Evolutionary conservation across 164 flowering plant species (phyloP).

Genomic region (Protea cynaroides): DNA sequence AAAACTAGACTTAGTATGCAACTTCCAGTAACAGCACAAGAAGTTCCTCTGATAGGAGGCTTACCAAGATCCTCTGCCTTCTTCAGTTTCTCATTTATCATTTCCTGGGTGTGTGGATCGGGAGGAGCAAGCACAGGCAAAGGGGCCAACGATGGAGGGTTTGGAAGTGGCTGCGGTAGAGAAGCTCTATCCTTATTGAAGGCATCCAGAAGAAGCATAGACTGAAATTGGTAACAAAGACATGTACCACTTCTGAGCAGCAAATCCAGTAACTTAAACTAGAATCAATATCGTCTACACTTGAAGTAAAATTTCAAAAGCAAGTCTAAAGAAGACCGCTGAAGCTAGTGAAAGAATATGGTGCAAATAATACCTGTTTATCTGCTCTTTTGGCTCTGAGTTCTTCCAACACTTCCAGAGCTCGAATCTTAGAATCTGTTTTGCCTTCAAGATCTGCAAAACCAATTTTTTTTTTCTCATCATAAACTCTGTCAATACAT

Average conservation of each 20-base stretch:
- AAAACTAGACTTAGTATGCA: too few species aligned
- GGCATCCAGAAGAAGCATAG: constrained; percentile 90
- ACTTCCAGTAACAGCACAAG: too few species aligned
- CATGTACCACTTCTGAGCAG: background rate
- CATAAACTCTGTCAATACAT: background rate
- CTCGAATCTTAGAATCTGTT: constrained; percentile 71
- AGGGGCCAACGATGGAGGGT: constrained; percentile 69
- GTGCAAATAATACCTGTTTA: constrained; percentile 49
- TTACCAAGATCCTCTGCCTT: constrained; percentile 96
- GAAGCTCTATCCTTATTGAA: constrained; percentile 98
- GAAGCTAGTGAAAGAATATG: too few species aligned
- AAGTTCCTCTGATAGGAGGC: constrained; percentile 1
- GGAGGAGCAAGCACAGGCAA: constrained; percentile 57
- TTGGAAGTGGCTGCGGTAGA: constrained; percentile 74
- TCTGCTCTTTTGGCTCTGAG: constrained; percentile 85
- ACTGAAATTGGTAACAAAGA: constrained; percentile 32
- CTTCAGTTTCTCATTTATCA: constrained; percentile 97
- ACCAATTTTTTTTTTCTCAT: background rate
- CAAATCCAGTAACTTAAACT: background rate
- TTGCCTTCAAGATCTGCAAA: constrained; percentile 83
- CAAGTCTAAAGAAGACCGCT: background rate
- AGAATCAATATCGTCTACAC: background rate
- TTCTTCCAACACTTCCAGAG: constrained; percentile 73
- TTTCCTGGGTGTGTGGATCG: constrained; percentile 91
- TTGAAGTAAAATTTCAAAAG: background rate